A percentile compares a stretch with the other conserved stretches of the same genome.
These are phyloP conservation scores for Colletotrichum eremochloae DNA, from an alignment of 2,329 filamentous ascomycete genomes.

Conservation along the genomic window DNA sequence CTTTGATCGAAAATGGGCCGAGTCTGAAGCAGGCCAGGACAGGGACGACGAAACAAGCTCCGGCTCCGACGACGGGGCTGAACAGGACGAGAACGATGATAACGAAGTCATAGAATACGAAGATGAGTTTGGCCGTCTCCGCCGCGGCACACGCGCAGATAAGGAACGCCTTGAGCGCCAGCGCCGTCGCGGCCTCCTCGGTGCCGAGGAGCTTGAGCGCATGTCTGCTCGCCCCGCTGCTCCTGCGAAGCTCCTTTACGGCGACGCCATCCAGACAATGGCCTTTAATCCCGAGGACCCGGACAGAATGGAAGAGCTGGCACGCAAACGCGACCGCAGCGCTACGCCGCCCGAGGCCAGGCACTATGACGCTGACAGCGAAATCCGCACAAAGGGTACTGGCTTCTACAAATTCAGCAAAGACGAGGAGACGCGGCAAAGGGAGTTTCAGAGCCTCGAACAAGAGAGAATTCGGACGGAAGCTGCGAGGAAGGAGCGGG, in stretches of 20 bases:
- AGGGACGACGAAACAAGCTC: conserved; percentile 65
- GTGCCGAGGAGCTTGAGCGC: conserved; percentile 72
- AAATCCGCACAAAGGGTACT: conserved; percentile 88
- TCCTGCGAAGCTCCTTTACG: conserved; percentile 82
- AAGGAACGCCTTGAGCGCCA: conserved; percentile 73
- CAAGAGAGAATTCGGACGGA: conserved; percentile 78
- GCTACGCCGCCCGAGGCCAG: conserved; percentile 82
- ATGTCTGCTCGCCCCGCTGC: conserved; percentile 77
- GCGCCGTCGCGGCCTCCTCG: conserved; percentile 64
- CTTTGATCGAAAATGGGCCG: conserved; percentile 96
- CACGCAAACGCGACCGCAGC: conserved; percentile 81
- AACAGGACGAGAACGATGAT: conserved; percentile 57
- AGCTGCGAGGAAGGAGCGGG: conserved; percentile 66
- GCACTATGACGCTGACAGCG: conserved; percentile 88
- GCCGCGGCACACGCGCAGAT: conserved; percentile 79
- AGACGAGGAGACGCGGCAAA: conserved; percentile 74
- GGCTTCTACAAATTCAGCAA: conserved; percentile 92
- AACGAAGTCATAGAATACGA: conserved; percentile 83
- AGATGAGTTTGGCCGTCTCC: conserved; percentile 91
- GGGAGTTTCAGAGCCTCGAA: conserved; percentile 82
- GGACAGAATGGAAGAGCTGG: conserved; percentile 82
- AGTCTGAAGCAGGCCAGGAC: conserved; percentile 65
- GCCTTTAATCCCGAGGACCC: conserved; percentile 85
- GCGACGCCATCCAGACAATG: conserved; percentile 84
- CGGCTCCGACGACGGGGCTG: conserved; percentile 53